Conservation (phyloP, 2,329 filamentous ascomycete species). For the Monosporascus cannonballus region DNA sequence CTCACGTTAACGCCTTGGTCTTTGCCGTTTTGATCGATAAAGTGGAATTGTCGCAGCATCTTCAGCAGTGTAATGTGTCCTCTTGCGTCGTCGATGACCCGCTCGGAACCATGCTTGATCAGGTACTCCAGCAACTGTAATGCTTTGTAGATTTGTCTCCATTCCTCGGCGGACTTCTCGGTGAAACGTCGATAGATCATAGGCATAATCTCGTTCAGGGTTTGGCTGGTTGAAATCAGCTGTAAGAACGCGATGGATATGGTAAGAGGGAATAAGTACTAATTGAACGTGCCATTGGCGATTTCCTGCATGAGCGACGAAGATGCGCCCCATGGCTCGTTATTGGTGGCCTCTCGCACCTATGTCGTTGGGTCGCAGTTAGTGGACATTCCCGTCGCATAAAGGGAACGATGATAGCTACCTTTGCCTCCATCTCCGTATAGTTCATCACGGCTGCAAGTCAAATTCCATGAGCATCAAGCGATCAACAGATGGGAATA, state of each 20-base stretch:
- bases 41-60: conserved; percentile 98
- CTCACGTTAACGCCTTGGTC: conserved; percentile 97
- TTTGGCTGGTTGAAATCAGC: conserved; percentile 55
- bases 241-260: conserved; percentile 3
- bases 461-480: neutral
- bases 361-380: conserved; percentile 28
- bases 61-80: conserved; percentile 92
- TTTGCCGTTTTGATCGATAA: conserved; percentile 91
- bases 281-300: conserved; percentile 95
- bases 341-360: conserved; percentile 98
- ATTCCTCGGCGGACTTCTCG: conserved; percentile 96
- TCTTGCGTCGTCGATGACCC: conserved; percentile 93
- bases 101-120: conserved; percentile 95
- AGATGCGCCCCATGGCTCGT: conserved; percentile 91
- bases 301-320: conserved; percentile 94
- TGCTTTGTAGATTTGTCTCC: conserved; percentile 98
- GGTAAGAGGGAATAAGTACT: conserved; percentile 53
- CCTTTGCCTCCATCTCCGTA: conserved; percentile 82
- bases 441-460: conserved; percentile 94
- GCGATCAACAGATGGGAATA: conserved; percentile 19
- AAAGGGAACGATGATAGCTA: conserved; percentile 19
- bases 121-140: conserved; percentile 95
- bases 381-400: conserved; percentile 2
- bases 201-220: conserved; percentile 98
- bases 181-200: conserved; percentile 99